Evolutionary conservation across 176 grass and related monocot genomes (phyloP), one percentile per base, ranked within the genome.

Genomic region (Triticum urartu): DNA sequence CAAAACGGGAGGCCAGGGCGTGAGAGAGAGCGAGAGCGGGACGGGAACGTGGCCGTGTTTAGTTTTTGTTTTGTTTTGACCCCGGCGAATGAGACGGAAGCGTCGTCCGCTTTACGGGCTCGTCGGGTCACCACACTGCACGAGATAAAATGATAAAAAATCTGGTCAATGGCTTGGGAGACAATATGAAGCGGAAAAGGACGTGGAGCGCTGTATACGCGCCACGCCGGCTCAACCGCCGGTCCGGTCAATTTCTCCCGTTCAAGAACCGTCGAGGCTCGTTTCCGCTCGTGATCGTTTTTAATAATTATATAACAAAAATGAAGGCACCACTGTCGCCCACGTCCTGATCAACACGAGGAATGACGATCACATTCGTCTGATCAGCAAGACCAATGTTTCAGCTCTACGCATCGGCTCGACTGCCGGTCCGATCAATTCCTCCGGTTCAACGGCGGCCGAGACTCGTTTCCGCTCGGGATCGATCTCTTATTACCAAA

Each of bases 201-300:
- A 68, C 71, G 22, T 4, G 38, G 54, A 9, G 58, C 17, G 48
- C 15, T 63, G 3, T 1, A 7, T 18, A 4, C 40, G 28, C 28
- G 28, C 28, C 28, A 30, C 28, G 28, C 28, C 28, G 28, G 28
- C 28, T 30, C 28, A 30, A 54, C 77, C 24, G 36, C 24, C 72
- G 43, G 72, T 74, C 84, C 22, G 32, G 54, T 79, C 79, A 83
- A 25, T 72, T 72, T 64, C 39, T 72, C 30, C 5, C 0, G 33
- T 78, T 78, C 74, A 72, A 78, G 38, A 56, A 90, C 64, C 15
- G 79, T 45, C 11, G 36, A 54, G 78, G 67, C 22, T 79, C 79
- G 36, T 26, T 25, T 84, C 5, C 33, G 50, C 7, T 18, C 11
- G 45, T 47, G 11, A 47, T 47, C 43, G 28, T 47, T 12, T 47